Conservation (phyloP, 176 grass and related monocot species). For the Oryza coarctata region DNA sequence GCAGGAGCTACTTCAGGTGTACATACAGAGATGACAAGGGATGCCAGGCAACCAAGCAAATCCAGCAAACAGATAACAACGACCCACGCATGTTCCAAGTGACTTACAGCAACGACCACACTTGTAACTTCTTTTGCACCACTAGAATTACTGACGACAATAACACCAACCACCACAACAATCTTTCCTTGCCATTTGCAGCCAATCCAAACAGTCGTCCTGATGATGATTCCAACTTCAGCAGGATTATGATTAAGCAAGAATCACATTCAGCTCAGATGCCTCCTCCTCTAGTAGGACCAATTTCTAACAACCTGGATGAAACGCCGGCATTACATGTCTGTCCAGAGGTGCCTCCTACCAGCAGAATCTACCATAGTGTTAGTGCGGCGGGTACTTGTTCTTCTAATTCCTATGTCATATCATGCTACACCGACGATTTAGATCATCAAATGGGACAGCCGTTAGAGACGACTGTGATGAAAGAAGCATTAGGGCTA, state of each 20-base stretch:
- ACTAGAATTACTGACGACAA: no score
- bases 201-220: neutral
- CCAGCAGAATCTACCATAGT: no score
- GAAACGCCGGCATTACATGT: neutral
- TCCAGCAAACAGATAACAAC: constrained; percentile 7
- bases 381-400: no score
- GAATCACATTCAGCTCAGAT: neutral
- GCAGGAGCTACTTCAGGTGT: constrained; percentile 37
- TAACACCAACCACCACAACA: no score
- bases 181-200: no score
- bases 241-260: neutral
- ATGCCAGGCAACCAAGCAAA: constrained; percentile 9
- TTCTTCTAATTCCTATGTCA: neutral
- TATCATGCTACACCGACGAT: neutral
- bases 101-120: constrained; percentile 34
- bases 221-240: neutral
- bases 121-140: neutral
- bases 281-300: no score
- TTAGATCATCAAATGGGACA: neutral
- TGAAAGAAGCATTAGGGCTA: neutral
- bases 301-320: neutral
- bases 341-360: neutral
- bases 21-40: constrained; percentile 26
- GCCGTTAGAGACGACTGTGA: neutral
- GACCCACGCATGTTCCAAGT: constrained; percentile 1